Base-by-base conservation (phyloP, 257 asterid species). In the Parsonsia alboflavescens region DNA sequence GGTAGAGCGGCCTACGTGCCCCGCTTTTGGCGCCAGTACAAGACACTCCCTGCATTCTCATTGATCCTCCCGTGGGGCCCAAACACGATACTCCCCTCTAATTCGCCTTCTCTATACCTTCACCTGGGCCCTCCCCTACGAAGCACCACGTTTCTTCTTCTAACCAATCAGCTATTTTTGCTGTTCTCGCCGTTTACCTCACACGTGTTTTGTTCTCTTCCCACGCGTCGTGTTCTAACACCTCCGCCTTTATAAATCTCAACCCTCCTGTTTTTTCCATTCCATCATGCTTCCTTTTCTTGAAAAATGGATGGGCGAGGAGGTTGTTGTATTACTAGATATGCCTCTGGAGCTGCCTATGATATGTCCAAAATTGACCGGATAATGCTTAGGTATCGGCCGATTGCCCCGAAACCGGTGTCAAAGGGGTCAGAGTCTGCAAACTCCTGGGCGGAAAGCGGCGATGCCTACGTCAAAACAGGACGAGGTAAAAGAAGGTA, bases 361-460 rank as follows among this genome's bases (percentile, higher is more conserved):
- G 90, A 87, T 64, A 50, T 73, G 83, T 85, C 93, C 0, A 88
- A 83, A 46, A 73, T 90, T 28, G 86, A 82, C 26, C 63, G 83
- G 19, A 89, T 92, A 84, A 89, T 92, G 96, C 81, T 86, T 6
- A 75, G 77, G 67, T 92, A 79, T 74, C 89, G 98, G 44, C 98
- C 97, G 0, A 90, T 92, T 22, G 98, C 98, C 0, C 98, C 98
- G 0, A 92, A 90, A 58, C 98, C 98, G 2, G 68, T 82, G 3
- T 9, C 70, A 0, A 56, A 53, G 10, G 84, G 85, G 10, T 68
- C 86, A 0, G 46, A 71, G 15, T 78, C 85, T 8, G 71, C 79
- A 12, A 81, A 68, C 13, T 49, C 86, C 36, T 15, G 76, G 49
- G 48, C 84, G 48, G 85, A 83, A 28, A 80, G 71, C 42, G n/a